Conservation (phyloP, 148 eudicot species). For the Rhododendron ferrugineum region DNA sequence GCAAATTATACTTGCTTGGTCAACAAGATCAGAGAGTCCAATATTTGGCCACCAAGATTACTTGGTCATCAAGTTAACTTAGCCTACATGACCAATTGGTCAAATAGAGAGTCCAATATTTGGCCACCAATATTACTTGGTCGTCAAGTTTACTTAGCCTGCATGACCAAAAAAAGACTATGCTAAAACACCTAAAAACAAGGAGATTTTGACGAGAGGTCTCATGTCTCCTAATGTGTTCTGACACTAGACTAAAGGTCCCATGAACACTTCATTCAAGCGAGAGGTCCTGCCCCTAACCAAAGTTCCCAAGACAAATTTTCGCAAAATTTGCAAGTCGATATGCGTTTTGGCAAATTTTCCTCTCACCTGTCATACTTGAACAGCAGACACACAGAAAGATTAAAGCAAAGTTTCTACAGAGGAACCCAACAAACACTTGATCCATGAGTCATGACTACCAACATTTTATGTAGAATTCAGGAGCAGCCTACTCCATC, state of each 20-base stretch:
- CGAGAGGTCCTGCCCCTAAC: not conserved
- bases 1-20: not conserved
- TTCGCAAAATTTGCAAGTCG: no score
- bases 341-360: no score
- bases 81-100: not conserved
- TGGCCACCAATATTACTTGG: not conserved
- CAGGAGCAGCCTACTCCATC: not conserved
- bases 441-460: not conserved
- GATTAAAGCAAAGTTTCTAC: not conserved
- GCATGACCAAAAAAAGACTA: not conserved
- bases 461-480: not conserved
- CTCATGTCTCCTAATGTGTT: no score
- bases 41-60: not conserved
- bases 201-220: not conserved
- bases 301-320: not conserved
- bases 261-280: not conserved
- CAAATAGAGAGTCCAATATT: not conserved
- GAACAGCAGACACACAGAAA: no score
- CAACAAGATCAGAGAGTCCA: not conserved
- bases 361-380: no score
- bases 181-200: no score
- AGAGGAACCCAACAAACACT: not conserved
- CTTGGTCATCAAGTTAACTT: not conserved
- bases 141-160: not conserved
- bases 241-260: no score